phyloP scores from a whole-genome alignment of 2,329 filamentous ascomycete species.

The Fusarium tanahbumbuense region DNA sequence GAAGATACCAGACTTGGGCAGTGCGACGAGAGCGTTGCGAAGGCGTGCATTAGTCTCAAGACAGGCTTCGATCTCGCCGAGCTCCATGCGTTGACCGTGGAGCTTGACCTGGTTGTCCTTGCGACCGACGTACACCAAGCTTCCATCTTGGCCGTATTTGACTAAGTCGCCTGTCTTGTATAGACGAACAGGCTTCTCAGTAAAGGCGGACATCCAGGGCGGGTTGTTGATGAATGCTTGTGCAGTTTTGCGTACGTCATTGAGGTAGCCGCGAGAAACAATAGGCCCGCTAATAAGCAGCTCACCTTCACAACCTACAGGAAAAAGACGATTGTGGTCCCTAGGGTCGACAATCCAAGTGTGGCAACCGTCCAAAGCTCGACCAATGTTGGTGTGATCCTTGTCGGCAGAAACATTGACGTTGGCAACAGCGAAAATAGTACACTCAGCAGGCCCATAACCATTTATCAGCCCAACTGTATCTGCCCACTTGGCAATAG shows the following conservation, averaged over 20 bases:
- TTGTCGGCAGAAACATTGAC: background rate
- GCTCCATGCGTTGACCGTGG: slow-evolving; percentile 64
- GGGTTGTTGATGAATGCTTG: slow-evolving; percentile 10
- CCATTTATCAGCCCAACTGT: slow-evolving; percentile 38
- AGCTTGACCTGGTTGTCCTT: slow-evolving; percentile 53
- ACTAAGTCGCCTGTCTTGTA: slow-evolving; percentile 64
- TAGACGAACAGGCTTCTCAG: background rate
- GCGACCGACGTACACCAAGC: slow-evolving; percentile 60
- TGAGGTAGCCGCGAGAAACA: slow-evolving; percentile 15
- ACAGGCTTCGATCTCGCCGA: slow-evolving; percentile 57
- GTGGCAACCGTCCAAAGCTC: background rate
- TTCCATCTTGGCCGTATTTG: slow-evolving; percentile 54
- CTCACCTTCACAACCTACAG: slow-evolving; percentile 36
- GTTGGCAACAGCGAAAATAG: slow-evolving; percentile 28
- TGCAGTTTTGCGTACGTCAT: background rate
- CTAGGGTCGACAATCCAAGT: slow-evolving; percentile 37
- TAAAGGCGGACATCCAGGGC: slow-evolving; percentile 5
- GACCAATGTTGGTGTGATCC: slow-evolving; percentile 25
- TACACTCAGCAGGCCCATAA: slow-evolving; percentile 42
- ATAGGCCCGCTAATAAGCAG: slow-evolving; percentile 38
- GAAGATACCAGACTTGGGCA: slow-evolving; percentile 46
- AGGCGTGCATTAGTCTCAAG: slow-evolving; percentile 64
- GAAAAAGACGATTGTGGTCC: slow-evolving; percentile 32
- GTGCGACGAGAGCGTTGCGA: slow-evolving; percentile 58
- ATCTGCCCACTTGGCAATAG: slow-evolving; percentile 31